phyloP scores from a whole-genome alignment of 305 asterid genomes.

The Striga hermonthica region DNA sequence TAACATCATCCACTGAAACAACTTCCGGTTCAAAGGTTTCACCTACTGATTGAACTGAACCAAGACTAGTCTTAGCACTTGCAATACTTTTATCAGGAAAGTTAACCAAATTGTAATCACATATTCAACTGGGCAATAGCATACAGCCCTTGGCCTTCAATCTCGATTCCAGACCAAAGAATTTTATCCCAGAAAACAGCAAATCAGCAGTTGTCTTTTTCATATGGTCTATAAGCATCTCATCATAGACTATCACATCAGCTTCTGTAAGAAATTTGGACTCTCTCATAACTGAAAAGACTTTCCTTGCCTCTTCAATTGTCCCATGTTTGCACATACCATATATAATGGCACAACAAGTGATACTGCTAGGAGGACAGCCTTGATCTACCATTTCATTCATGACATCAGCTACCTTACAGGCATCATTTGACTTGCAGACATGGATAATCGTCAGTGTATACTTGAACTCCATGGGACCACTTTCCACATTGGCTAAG shows the following conservation, averaged over 20 bases:
- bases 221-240: constrained; percentile 79
- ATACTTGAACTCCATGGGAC: constrained; percentile 80
- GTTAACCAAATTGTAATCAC: not conserved
- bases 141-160: constrained; percentile 63
- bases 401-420: constrained; percentile 54
- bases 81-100: not conserved
- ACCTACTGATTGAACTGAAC: not conserved
- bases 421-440: constrained; percentile 63
- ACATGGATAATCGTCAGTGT: constrained; percentile 63
- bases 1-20: too few species aligned
- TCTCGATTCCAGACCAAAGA: constrained; percentile 77
- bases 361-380: constrained; percentile 40
- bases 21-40: too few species aligned
- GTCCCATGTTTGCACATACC: constrained; percentile 88
- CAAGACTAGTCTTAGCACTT: constrained; percentile 1
- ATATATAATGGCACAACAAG: constrained; percentile 51
- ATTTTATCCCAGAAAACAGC: constrained; percentile 70
- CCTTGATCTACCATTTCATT: constrained; percentile 74
- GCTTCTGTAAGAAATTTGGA: constrained; percentile 56
- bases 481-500: constrained; percentile 53
- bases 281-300: constrained; percentile 53
- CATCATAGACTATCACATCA: constrained; percentile 65
- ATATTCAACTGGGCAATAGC: constrained; percentile 46
- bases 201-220: constrained; percentile 76
- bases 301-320: constrained; percentile 76